These are phyloP conservation scores for Coemansia sp. DNA, from an alignment of 192 early-diverging fungal genomes.

Conservation along the genomic window DNA sequence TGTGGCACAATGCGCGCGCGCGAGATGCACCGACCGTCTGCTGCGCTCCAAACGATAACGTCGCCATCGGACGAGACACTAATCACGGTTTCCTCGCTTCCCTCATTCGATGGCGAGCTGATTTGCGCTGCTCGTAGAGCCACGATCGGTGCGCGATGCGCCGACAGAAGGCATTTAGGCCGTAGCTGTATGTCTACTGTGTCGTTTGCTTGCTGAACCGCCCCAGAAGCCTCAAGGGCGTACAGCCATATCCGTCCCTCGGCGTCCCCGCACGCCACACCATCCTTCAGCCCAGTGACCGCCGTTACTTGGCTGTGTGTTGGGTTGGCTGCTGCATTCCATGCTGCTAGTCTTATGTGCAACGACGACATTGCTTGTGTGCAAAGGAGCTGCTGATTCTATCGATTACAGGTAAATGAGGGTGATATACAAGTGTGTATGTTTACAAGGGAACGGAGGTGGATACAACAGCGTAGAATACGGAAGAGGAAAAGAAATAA, in stretches of 20 bases:
- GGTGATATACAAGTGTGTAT: not conserved
- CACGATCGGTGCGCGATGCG: conserved; percentile 32
- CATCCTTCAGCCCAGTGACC: conserved; percentile 23
- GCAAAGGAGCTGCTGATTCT: not conserved
- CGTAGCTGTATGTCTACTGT: conserved; percentile 9
- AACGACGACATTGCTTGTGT: conserved; percentile 26
- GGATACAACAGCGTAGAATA: not conserved
- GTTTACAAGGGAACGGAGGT: not conserved
- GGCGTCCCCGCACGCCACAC: conserved; percentile 43
- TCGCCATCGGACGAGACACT: conserved; percentile 47
- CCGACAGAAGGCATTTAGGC: conserved; percentile 38
- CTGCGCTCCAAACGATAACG: conserved; percentile 38
- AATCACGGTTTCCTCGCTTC: conserved; percentile 40
- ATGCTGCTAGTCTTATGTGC: conserved; percentile 31
- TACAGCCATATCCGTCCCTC: conserved; percentile 56
- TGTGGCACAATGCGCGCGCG: conserved; percentile 31
- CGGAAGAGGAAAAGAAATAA: not conserved
- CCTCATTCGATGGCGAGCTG: conserved; percentile 31
- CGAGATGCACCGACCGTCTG: conserved; percentile 51
- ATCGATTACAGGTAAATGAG: not conserved
- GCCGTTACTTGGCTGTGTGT: conserved; percentile 37
- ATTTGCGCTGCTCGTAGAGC: conserved; percentile 29
- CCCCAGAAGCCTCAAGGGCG: conserved; percentile 7
- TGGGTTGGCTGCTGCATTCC: conserved; percentile 48
- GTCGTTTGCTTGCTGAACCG: conserved; percentile 1